Conservation (phyloP, 208 protist species). For the Acanthamoeba polyphaga region DNA sequence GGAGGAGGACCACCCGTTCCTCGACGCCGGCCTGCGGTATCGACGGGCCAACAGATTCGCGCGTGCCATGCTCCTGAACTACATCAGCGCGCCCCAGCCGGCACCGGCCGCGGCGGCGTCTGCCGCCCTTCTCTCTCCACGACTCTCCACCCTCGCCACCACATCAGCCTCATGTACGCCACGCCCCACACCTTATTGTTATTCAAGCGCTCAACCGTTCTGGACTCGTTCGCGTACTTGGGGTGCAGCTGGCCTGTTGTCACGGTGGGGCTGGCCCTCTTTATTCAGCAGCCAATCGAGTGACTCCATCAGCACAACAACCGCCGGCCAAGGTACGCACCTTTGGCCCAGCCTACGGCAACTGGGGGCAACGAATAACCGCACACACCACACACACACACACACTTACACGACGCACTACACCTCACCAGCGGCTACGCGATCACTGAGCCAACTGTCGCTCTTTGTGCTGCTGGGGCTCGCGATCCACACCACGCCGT, state of each 20-base stretch:
- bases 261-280: conserved; percentile 10
- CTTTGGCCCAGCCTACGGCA: neutral
- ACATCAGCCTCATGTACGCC: neutral
- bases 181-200: neutral
- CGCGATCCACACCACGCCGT: conserved; percentile 12
- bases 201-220: no score
- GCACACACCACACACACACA: neutral
- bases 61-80: conserved; percentile 35
- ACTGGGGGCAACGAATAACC: no score
- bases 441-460: conserved; percentile 32
- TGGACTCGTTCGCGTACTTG: neutral
- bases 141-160: neutral
- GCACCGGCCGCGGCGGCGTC: neutral
- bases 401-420: neutral
- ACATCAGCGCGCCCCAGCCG: neutral
- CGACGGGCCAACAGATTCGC: neutral
- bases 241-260: neutral
- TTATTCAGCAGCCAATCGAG: neutral
- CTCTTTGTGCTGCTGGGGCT: conserved; percentile 33
- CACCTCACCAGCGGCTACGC: neutral
- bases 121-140: neutral
- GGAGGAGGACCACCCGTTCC: conserved; percentile 46
- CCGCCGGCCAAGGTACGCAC: neutral
- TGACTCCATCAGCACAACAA: neutral
- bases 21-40: neutral